phyloP scores from a whole-genome alignment of 371 early-diverging fungal species.

The Apophysomyces sp. region DNA sequence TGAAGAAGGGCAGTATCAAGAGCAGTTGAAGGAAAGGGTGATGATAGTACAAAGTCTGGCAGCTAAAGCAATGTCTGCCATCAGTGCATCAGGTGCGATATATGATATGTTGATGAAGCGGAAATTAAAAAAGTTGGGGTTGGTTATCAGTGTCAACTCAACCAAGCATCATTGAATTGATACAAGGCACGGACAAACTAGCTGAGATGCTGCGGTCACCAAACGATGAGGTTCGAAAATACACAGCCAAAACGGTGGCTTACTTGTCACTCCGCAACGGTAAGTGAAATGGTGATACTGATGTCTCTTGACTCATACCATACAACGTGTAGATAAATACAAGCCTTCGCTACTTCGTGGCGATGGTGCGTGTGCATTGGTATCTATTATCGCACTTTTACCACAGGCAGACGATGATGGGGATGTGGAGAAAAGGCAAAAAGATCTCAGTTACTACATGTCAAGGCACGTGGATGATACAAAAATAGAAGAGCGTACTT shows the following conservation, averaged over 20 bases:
- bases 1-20: conserved; percentile 9
- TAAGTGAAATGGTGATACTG: conserved; percentile 9
- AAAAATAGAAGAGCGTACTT: not conserved
- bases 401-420: conserved; percentile 14
- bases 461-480: conserved; percentile 1
- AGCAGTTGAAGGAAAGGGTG: conserved; percentile 25
- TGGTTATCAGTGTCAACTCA: conserved; percentile 29
- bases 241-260: conserved; percentile 59
- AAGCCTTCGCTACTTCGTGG: conserved; percentile 51
- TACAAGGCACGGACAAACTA: conserved; percentile 30
- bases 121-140: not conserved
- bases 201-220: conserved; percentile 29
- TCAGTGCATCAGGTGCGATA: conserved; percentile 32
- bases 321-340: conserved; percentile 44
- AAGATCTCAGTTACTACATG: conserved; percentile 16
- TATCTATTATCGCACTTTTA: conserved; percentile 33
- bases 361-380: conserved; percentile 46
- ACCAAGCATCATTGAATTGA: conserved; percentile 35
- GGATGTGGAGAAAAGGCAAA: not conserved
- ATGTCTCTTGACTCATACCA: not conserved
- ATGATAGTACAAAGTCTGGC: conserved; percentile 40
- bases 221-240: conserved; percentile 49
- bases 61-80: conserved; percentile 46
- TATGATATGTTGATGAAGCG: not conserved
- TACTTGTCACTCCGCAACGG: conserved; percentile 59